Conservation (phyloP, 208 protist species). For the Naegleria gruberi region DNA sequence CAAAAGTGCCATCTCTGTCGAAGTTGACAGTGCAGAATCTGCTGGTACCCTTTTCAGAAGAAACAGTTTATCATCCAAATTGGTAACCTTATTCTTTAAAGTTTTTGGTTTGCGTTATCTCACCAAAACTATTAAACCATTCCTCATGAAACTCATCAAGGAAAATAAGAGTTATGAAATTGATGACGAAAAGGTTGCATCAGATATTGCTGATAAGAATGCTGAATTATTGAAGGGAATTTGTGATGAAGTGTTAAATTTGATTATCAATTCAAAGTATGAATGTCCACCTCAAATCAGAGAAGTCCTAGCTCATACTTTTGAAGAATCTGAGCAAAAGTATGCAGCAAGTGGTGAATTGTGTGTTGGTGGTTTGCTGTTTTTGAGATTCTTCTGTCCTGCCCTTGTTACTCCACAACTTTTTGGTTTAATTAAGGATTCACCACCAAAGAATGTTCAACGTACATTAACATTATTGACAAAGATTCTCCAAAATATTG, state of each 20-base stretch:
- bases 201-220: neutral
- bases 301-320: neutral
- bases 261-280: neutral
- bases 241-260: neutral
- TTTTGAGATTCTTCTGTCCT: slow-evolving; percentile 11
- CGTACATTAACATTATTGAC: neutral
- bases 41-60: neutral
- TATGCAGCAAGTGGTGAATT: neutral
- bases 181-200: neutral
- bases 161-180: slow-evolving; percentile 7
- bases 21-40: neutral
- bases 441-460: neutral
- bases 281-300: neutral
- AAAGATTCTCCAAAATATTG: neutral
- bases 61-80: neutral
- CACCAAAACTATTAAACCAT: neutral
- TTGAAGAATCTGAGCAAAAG: too few species aligned
- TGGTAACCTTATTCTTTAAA: slow-evolving; percentile 9
- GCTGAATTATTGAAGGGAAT: neutral
- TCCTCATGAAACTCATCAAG: neutral
- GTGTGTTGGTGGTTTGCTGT: slow-evolving; percentile 1
- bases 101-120: neutral
- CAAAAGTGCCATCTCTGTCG: neutral
- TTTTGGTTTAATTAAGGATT: neutral
- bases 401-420: neutral